These are phyloP conservation scores for Rhynchospora breviuscula DNA, from an alignment of 176 grass and related monocot species.

Conservation along the genomic window DNA sequence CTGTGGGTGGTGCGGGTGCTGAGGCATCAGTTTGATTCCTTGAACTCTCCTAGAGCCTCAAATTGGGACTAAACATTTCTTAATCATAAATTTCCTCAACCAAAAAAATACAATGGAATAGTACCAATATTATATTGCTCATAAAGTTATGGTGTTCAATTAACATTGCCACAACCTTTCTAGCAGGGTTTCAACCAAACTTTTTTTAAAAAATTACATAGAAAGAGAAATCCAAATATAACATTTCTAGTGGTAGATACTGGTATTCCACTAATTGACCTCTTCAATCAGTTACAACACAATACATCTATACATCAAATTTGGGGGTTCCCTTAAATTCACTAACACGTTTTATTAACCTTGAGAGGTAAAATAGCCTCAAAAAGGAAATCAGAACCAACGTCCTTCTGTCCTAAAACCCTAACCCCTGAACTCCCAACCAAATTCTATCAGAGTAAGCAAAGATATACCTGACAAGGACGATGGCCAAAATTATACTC, in stretches of 20 bases:
- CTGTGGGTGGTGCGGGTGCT: not conserved
- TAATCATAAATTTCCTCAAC: not conserved
- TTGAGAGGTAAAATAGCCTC: not conserved
- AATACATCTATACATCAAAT: not conserved
- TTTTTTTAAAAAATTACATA: not conserved
- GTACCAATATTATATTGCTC: not conserved
- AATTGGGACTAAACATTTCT: not conserved
- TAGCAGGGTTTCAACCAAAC: not conserved
- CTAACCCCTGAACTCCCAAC: not conserved
- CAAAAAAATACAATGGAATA: not conserved
- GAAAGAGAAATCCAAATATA: not conserved
- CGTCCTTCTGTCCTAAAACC: not conserved
- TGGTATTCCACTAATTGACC: not conserved
- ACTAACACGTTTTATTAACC: not conserved
- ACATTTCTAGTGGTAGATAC: not conserved
- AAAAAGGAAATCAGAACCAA: not conserved
- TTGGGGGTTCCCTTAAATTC: not conserved
- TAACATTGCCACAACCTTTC: not conserved
- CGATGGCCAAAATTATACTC: conserved; percentile 86
- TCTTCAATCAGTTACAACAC: not conserved
- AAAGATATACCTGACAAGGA: conserved; percentile 56
- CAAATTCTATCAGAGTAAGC: not conserved
- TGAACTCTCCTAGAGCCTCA: not conserved
- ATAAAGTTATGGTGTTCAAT: no score
- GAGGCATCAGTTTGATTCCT: not conserved